phyloP scores from a whole-genome alignment of 2,329 filamentous ascomycete species.

The Colletotrichum brevisporum region DNA sequence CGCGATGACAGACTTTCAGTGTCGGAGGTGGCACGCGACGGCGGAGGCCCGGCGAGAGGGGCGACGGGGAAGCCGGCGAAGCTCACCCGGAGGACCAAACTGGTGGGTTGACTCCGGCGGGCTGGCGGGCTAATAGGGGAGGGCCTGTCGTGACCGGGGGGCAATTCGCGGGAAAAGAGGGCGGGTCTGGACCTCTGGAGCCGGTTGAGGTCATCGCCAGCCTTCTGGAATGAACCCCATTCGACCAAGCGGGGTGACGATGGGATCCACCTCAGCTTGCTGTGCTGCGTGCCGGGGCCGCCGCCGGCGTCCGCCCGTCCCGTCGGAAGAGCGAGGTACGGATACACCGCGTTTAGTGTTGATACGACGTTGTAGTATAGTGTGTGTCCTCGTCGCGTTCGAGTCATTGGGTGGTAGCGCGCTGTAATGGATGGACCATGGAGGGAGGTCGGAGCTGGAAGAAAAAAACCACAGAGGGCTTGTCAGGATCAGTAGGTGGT shows the following conservation, averaged over 20 bases:
- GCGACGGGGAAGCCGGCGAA: conserved; percentile 27
- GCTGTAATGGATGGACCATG: conserved; percentile 12
- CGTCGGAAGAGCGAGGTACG: conserved; percentile 1
- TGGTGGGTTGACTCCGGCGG: conserved; percentile 31
- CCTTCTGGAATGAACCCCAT: conserved; percentile 35
- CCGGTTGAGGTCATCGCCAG: conserved; percentile 30
- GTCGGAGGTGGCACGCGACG: conserved; percentile 15
- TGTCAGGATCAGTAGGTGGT: background rate
- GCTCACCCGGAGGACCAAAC: conserved; percentile 24
- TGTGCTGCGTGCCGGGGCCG: conserved; percentile 7
- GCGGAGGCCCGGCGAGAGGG: conserved; percentile 11
- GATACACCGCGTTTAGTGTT: too few species aligned
- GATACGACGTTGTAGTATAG: background rate
- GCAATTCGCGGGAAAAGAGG: conserved; percentile 20
- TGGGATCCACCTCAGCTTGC: conserved; percentile 8
- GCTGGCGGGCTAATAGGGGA: background rate
- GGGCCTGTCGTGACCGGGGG: background rate
- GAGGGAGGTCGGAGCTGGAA: conserved; percentile 21
- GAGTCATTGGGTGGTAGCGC: conserved; percentile 31
- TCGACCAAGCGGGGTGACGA: conserved; percentile 11
- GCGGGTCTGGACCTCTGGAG: conserved; percentile 20
- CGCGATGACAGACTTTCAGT: conserved; percentile 2
- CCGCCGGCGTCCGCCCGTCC: conserved; percentile 20
- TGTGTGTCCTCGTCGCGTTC: background rate
- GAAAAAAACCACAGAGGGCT: background rate